phyloP scores from a whole-genome alignment of 2,329 filamentous ascomycete genomes.

The Dactylellina drechsleri region DNA sequence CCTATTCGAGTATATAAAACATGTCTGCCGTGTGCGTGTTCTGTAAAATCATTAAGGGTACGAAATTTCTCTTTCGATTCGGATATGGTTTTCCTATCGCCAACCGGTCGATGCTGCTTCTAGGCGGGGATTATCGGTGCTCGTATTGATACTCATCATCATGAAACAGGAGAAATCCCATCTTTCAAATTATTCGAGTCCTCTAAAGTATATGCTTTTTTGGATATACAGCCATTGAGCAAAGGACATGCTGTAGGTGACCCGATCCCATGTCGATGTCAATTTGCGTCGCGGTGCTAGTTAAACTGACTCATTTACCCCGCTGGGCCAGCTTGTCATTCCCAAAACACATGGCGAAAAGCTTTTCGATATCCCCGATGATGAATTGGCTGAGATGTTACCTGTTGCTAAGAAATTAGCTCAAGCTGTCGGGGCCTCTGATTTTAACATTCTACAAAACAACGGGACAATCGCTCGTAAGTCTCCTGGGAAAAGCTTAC shows the following conservation, averaged over 20 bases:
- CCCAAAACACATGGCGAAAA: slow-evolving; percentile 95
- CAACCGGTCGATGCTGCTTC: not conserved
- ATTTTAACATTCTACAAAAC: slow-evolving; percentile 97
- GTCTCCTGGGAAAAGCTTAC: slow-evolving; percentile 50
- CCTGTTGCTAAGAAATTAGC: slow-evolving; percentile 89
- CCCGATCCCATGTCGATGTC: too few relatives aligned
- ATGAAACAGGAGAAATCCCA: slow-evolving; percentile 79
- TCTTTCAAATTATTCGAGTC: slow-evolving; percentile 96
- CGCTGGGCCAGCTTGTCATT: slow-evolving; percentile 79
- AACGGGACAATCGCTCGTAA: slow-evolving; percentile 93
- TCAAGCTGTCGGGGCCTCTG: slow-evolving; percentile 75
- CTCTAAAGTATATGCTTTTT: slow-evolving; percentile 91
- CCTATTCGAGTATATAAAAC: not conserved
- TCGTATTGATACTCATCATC: not conserved
- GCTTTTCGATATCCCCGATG: slow-evolving; percentile 90
- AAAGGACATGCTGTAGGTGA: slow-evolving; percentile 83
- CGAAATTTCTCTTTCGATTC: slow-evolving; percentile 1
- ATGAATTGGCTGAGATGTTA: slow-evolving; percentile 82
- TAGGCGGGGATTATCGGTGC: not conserved
- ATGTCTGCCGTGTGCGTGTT: slow-evolving; percentile 80
- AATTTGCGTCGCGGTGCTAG: too few relatives aligned
- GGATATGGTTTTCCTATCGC: not conserved
- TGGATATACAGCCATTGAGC: slow-evolving; percentile 92
- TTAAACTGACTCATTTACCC: too few relatives aligned
- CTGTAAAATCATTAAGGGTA: slow-evolving; percentile 96